Base-by-base conservation (phyloP, 495 filamentous ascomycete species). In the Cercophora sp. region DNA sequence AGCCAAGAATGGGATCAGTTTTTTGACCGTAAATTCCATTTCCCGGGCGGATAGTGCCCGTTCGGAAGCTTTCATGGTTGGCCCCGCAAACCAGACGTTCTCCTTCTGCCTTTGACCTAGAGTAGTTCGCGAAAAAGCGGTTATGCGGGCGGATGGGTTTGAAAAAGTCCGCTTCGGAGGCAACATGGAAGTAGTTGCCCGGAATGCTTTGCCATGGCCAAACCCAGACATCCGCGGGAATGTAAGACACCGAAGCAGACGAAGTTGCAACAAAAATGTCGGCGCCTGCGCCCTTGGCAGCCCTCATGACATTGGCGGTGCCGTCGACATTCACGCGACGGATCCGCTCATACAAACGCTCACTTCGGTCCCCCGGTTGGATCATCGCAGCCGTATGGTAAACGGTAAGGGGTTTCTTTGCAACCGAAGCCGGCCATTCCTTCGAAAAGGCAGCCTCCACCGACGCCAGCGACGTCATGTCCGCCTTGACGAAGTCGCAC, bases 221-320 rank as follows among this genome's bases (percentile, higher is more conserved):
- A 32, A 73, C 61, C 74, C 76, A 82, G 62, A 78, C 76, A 1
- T 55, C 58, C 0, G 73, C 61, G 1, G 71, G 70, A 20, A 56
- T 60, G 25, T 81, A 53, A 23, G 66, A 61, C 16, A 78, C 55
- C 0, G 80, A 83, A n/a, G 71, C 74, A 5, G 79, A 82, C 1
- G 78, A 79, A 3, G 83, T 85, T 52, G 77, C 77, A 13, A 87
- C 63, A 49, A 87, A 82, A 34, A 78, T 76, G 45, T 70, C 64
- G 18, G 78, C 79, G 16, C 74, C 76, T 23, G 63, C 66, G 23
- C 61, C 56, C 52, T 72, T 70, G 18, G 81, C 73, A 2, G 73
- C 76, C 16, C 71, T 63, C 15, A 87, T 65, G 41, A 83, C 75
- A 56, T 84, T 80, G 43, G 66, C 68, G 18, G 81, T 81, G 48